Evolutionary conservation across 352 stramenopile species (phyloP).

Genomic region (Blastocystis sp.): DNA sequence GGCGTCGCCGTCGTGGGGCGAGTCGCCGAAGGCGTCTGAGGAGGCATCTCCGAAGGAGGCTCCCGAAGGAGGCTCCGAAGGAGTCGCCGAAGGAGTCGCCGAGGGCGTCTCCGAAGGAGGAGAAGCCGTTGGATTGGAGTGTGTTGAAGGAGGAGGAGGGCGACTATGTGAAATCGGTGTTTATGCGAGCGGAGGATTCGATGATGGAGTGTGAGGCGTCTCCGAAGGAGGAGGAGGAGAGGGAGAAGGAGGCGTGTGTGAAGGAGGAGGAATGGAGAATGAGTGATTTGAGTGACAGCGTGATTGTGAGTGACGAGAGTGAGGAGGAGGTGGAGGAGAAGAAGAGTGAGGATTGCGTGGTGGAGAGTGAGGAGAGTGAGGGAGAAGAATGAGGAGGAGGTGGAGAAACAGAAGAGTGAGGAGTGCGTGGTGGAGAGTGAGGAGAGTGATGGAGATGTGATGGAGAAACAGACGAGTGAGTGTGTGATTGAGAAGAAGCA

Average conservation of each 20-base stretch:
- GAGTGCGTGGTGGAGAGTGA: background rate
- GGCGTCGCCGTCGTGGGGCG: background rate
- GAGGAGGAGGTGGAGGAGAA: background rate
- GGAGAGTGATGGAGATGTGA: no score
- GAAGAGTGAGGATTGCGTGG: background rate
- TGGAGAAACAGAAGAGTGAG: slow-evolving; percentile 11
- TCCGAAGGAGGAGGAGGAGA: background rate
- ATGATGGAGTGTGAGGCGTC: background rate
- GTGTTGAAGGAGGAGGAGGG: background rate
- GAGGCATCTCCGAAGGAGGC: no score
- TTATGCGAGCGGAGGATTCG: slow-evolving; percentile 4
- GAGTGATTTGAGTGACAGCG: background rate
- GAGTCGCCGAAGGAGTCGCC: background rate
- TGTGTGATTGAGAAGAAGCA: background rate
- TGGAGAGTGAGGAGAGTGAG: background rate
- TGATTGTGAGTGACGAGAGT: background rate
- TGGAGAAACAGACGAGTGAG: background rate
- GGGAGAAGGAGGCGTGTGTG: background rate
- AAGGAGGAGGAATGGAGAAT: background rate
- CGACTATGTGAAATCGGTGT: slow-evolving; percentile 14
- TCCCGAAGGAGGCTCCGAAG: no score
- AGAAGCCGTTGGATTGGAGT: background rate
- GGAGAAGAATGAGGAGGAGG: background rate
- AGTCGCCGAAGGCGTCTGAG: background rate
- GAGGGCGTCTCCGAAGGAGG: no score